Evolutionary conservation across 148 eudicot genomes (phyloP).

Genomic region (Heliosperma pusillum): DNA sequence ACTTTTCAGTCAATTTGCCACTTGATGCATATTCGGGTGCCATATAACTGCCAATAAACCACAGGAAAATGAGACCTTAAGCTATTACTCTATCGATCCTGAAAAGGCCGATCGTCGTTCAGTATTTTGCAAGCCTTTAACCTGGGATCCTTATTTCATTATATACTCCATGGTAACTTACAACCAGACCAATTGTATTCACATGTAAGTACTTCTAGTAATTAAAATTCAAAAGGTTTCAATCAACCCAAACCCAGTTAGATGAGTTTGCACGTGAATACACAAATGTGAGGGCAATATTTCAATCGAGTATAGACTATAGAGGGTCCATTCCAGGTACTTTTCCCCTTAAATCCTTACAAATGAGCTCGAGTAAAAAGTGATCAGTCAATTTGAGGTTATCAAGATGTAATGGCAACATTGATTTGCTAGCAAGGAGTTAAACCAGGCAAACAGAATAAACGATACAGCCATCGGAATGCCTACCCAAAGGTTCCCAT

Average conservation of each 20-base stretch:
- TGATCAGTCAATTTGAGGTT: background rate
- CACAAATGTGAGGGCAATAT: background rate
- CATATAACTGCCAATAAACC: conserved; percentile 59
- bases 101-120: too few species aligned
- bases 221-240: background rate
- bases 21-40: conserved; percentile 97
- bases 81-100: background rate
- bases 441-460: conserved; percentile 11
- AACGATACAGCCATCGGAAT: background rate
- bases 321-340: too few species aligned
- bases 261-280: background rate
- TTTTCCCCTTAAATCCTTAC: too few species aligned
- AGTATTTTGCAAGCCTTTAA: too few species aligned
- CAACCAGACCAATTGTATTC: background rate
- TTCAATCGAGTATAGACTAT: too few species aligned
- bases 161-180: background rate
- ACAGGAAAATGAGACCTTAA: background rate
- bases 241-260: background rate
- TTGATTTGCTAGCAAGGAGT: background rate
- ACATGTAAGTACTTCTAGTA: background rate
- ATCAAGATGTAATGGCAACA: background rate
- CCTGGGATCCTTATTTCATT: too few species aligned
- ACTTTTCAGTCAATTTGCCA: conserved; percentile 92
- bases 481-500: conserved; percentile 55
- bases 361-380: background rate